Base-by-base conservation (phyloP, 2,329 filamentous ascomycete species). In the Purpureocillium lavendulum region DNA sequence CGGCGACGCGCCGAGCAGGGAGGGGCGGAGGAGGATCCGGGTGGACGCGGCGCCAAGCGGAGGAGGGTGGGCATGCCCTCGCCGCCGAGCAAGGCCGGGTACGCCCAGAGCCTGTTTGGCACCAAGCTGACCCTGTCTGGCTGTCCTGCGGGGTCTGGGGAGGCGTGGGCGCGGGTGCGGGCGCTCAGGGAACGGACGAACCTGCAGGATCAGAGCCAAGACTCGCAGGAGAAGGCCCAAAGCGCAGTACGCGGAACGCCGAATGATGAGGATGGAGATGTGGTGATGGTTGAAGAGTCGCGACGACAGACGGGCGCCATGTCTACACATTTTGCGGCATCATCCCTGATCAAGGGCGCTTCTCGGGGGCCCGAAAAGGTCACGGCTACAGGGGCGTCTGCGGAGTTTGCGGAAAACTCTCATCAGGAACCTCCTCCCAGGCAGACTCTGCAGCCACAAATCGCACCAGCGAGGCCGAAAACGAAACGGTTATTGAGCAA, bases 51-150 rank as follows among this genome's bases (percentile, higher is more conserved):
- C 6, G 11, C 50, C 5, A 61, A 56, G 45, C 55, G 52, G 41
- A 52, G 50, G 33, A 55, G 49, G 31, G 45, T 43, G 7, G 52
- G 53, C 12, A 43, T 41, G 21, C 21, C 21, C 2, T 60, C 58
- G 12, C 59, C 59, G 4, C 58, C 55, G 7, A 58, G 51, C 39
- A 62, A 62, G 40, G 44, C 49, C 12, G 54, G 53, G 0, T 56
- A 58, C 46, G 61, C 61, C 5, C 53, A 52, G 30, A 59, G 50
- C 24, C 42, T 64, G 26, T 64, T 64, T 40, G 61, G 61, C 2
- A 53, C 58, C 4, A 50, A 49, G 2, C 42, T 64, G 31, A 59
- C 45, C 17, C 45, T 64, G 7, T 58, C 57, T 2, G 44, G 52
- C 7, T 41, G 46, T 11, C 41, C 51, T 6, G 43, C 28, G 4